Evolutionary conservation across 2,329 filamentous ascomycete genomes (phyloP).

Genomic region (Blumeriella jaapii): DNA sequence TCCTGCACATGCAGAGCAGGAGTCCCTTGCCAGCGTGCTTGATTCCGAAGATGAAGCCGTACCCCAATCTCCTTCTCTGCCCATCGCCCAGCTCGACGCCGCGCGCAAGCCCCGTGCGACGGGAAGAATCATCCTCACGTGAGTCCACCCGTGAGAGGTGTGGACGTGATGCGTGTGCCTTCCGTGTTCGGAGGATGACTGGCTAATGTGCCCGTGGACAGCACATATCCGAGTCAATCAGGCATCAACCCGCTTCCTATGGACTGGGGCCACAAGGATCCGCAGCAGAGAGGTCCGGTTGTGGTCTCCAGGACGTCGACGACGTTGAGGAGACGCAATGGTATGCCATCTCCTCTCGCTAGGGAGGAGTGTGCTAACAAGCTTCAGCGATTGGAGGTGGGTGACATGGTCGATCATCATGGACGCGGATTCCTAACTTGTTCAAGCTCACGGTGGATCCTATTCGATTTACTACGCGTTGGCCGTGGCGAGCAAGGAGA

Average conservation of each 20-base stretch:
- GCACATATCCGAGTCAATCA: slow-evolving; percentile 85
- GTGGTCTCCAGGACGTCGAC: slow-evolving; percentile 68
- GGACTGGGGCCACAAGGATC: slow-evolving; percentile 75
- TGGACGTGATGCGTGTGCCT: neutral
- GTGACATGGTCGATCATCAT: slow-evolving; percentile 10
- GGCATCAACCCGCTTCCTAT: slow-evolving; percentile 86
- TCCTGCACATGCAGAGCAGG: too few relatives aligned
- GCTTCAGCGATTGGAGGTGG: slow-evolving; percentile 44
- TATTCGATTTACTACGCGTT: slow-evolving; percentile 95
- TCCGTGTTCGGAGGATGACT: slow-evolving; percentile 3
- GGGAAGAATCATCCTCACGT: slow-evolving; percentile 54
- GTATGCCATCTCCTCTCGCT: slow-evolving; percentile 33
- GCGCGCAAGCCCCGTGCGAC: slow-evolving; percentile 30
- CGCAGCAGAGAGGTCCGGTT: slow-evolving; percentile 68
- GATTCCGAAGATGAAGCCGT: slow-evolving; percentile 22
- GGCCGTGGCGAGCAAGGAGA: slow-evolving; percentile 81
- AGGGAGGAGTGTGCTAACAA: slow-evolving; percentile 27
- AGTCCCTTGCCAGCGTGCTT: slow-evolving; percentile 1
- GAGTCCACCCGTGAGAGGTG: slow-evolving; percentile 10
- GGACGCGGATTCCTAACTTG: neutral
- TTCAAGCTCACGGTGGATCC: slow-evolving; percentile 68
- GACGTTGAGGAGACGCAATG: slow-evolving; percentile 72
- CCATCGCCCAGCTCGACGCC: slow-evolving; percentile 19
- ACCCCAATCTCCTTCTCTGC: slow-evolving; percentile 25
- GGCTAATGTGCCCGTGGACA: slow-evolving; percentile 20